Evolutionary conservation across 257 asterid species (phyloP).

Genomic region (Linaria vulgaris): DNA sequence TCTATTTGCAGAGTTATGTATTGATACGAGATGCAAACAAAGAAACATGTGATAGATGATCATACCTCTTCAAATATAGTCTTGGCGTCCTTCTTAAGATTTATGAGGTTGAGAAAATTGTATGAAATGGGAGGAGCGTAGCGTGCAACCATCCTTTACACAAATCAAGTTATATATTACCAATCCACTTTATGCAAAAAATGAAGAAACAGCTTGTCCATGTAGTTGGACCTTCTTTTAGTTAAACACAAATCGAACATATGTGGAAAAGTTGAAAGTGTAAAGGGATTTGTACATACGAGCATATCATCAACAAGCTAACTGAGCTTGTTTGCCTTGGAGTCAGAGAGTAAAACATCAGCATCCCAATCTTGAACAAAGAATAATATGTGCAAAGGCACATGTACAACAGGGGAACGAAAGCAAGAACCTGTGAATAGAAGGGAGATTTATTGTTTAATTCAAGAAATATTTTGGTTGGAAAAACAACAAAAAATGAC

Average conservation of each 20-base stretch:
- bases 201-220: conserved; percentile 19
- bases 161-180: conserved; percentile 11
- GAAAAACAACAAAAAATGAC: conserved; percentile 1
- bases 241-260: background rate
- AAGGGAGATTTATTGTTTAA: conserved; percentile 21
- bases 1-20: background rate
- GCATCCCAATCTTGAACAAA: conserved; percentile 78
- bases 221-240: conserved; percentile 1
- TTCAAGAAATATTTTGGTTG: conserved; percentile 6
- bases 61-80: conserved; percentile 70
- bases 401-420: conserved; percentile 83
- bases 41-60: conserved; percentile 7
- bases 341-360: conserved; percentile 71
- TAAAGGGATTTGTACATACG: conserved; percentile 46
- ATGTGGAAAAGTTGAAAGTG: conserved; percentile 3
- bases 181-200: conserved; percentile 8
- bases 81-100: conserved; percentile 47
- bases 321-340: conserved; percentile 87
- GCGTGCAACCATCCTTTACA: conserved; percentile 75
- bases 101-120: conserved; percentile 81
- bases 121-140: conserved; percentile 83
- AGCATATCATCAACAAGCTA: conserved; percentile 94
- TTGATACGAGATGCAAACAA: background rate
- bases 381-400: conserved; percentile 87
- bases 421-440: conserved; percentile 55